Evolutionary conservation across 106 monocot genomes (phyloP), one percentile per base, ranked within the genome.

Genomic region (Dioscorea dumetorum): DNA sequence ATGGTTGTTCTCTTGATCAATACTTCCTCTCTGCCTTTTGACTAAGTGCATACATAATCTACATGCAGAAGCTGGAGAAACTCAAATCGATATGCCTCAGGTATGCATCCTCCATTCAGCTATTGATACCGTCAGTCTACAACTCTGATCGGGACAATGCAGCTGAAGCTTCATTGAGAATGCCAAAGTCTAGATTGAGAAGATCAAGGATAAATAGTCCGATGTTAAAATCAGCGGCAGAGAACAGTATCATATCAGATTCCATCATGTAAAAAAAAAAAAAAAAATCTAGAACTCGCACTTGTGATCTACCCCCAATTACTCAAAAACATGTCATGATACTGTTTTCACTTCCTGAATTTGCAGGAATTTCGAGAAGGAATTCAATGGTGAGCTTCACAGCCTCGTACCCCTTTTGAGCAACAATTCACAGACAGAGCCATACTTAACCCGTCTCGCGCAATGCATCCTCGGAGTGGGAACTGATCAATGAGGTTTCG

Each of bases 31-130:
- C 0, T 41, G 20, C 61, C 66, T 14, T 48, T 24, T 24, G 11
- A n/a, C 16, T 56, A 16, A 31, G 3, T 2, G 4, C 15, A 56
- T 32, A 23, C 22, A 33, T 62, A 24, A 54, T 64, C 18, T 19
- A 49, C 17, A 58, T 80, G 73, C 99, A 99, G 99, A 99, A 90
- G 67, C 64, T 99, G 59, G 99, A 99, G 87, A 99, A 85, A 63
- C 75, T 99, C 50, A 99, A 93, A 58, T 74, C 83, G 61, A 53
- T 99, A 69, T 99, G 99, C 73, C 93, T 99, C 31, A 87, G 83
- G 58, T 99, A 99, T 72, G 82, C 93, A 19, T 63, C 85, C 22
- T 85, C 99, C 35, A 75, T 90, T 22, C 93, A 99, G 59, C 48
- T 93, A 49, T 68, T 99, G 61, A 68, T 99, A 60, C 93, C 93